Percentiles rank a stretch among this genome's conserved stretches.
Conservation (phyloP, 768 basidiomycete species). For the Termitomyces sp. region DNA sequence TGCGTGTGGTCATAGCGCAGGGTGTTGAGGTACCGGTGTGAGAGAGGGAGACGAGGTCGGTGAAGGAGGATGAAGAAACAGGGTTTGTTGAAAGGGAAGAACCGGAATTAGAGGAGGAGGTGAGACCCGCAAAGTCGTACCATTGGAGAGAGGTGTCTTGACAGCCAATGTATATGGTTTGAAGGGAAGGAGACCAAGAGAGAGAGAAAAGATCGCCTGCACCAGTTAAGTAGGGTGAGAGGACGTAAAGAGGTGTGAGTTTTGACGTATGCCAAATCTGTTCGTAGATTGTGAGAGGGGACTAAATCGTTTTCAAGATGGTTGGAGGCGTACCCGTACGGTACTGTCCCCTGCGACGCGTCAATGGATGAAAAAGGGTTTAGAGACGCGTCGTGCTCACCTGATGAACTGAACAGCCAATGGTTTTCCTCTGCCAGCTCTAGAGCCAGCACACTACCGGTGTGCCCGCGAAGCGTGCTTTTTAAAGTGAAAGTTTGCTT, state of each 20-base stretch:
- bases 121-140: slow-evolving; percentile 49
- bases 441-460: slow-evolving; percentile 76
- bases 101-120: slow-evolving; percentile 5
- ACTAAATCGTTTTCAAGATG: neutral
- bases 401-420: slow-evolving; percentile 90
- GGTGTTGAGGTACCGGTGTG: slow-evolving; percentile 33
- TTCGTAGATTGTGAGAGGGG: neutral
- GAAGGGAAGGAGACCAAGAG: slow-evolving; percentile 62
- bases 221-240: slow-evolving; percentile 70
- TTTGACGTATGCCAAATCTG: slow-evolving; percentile 81
- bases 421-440: slow-evolving; percentile 68
- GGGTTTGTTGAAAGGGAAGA: slow-evolving; percentile 7
- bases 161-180: slow-evolving; percentile 81
- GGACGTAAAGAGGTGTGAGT: slow-evolving; percentile 60
- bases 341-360: slow-evolving; percentile 72
- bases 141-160: slow-evolving; percentile 93
- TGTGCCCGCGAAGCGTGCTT: slow-evolving; percentile 71
- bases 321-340: slow-evolving; percentile 54
- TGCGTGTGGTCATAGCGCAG: slow-evolving; percentile 25
- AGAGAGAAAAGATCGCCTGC: slow-evolving; percentile 88
- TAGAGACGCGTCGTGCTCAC: slow-evolving; percentile 31
- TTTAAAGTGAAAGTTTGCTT: slow-evolving; percentile 63
- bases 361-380: neutral
- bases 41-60: slow-evolving; percentile 11
- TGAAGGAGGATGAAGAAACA: slow-evolving; percentile 6